Base-by-base conservation (phyloP, 2,329 filamentous ascomycete genomes). In the Elsinoe arachidis region DNA sequence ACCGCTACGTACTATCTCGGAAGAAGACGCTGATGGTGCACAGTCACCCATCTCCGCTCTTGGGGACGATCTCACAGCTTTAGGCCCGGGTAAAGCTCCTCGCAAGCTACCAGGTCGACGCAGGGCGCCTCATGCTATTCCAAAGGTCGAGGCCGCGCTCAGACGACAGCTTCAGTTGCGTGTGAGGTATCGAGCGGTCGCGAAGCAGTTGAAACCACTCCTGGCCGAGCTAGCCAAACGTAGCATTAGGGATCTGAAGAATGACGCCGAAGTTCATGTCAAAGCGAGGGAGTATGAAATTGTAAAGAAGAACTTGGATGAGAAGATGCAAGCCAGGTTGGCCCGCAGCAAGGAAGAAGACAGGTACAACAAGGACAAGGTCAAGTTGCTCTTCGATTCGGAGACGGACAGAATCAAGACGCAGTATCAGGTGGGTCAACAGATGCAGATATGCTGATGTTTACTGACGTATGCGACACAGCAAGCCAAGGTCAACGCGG, bases 111-210 rank as follows among this genome's bases (percentile, higher is more conserved):
- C 60, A 33, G 75, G 74, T 58, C 69, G 76, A 60, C 69, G 75
- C 46, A 69, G 76, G 65, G 75, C 75, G 60, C 73, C 73, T 55
- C 74, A 78, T 70, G 63, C 73, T 55, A 71, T 74, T 63, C 65
- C 70, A 41, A 71, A 72, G 55, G 68, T 78, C 49, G 76, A 78
- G 64, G 70, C 72, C 14, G 71, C 74, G 57, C 67, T 78, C 62
- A 71, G 75, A 54, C 82, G 86, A 56, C 81, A 85, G 67, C 78
- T 85, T 62, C 80, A 86, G 63, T 75, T 88, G 64, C 85, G 85
- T 69, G 81, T 82, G 57, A 76, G 77, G 21, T 88, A 82, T 69
- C 78, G 81, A n/a, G 74, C 78, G 58, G 79, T 88, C 54, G 78
- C 82, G 59, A 79, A 81, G 63, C 76, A 80, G 30, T 71, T 87